These are phyloP conservation scores for Trichoderma koningii DNA, from an alignment of 2,329 filamentous ascomycete genomes.

Conservation along the genomic window DNA sequence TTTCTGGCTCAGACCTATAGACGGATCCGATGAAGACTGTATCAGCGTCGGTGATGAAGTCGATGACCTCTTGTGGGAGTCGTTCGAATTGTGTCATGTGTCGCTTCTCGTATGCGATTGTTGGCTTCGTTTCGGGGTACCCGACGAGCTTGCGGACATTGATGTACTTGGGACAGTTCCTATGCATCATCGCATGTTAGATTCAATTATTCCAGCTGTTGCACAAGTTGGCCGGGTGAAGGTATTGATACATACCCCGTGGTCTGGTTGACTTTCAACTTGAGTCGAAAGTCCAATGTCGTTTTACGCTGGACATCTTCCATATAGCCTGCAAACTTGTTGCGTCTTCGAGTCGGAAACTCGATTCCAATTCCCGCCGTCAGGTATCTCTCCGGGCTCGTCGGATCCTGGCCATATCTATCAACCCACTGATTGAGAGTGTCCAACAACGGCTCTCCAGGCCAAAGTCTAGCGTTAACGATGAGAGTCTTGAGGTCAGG, in stretches of 20 bases:
- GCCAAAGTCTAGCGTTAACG: conserved; percentile 22
- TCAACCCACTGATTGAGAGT: conserved; percentile 18
- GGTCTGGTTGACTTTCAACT: conserved; percentile 21
- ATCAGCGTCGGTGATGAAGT: conserved; percentile 23
- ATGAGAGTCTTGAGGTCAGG: conserved; percentile 22
- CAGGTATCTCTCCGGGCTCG: conserved; percentile 8
- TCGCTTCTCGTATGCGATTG: conserved; percentile 13
- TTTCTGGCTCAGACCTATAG: conserved; percentile 2
- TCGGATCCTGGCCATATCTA: not conserved
- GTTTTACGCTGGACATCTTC: conserved; percentile 1
- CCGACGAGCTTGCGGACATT: conserved; percentile 15
- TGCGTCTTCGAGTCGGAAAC: conserved; percentile 21
- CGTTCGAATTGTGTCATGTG: conserved; percentile 17
- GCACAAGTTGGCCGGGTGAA: not conserved
- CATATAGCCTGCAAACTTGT: conserved; percentile 26
- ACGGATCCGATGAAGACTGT: conserved; percentile 22
- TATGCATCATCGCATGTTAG: not conserved
- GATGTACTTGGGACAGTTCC: conserved; percentile 26
- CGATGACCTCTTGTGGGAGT: conserved; percentile 16
- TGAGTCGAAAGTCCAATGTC: conserved; percentile 5
- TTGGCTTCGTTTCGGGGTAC: conserved; percentile 1
- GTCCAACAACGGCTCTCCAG: conserved; percentile 17
- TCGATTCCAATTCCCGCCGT: conserved; percentile 24
- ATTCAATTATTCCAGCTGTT: not conserved
- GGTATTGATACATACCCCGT: conserved; percentile 8